phyloP scores from a whole-genome alignment of 495 filamentous ascomycete species.

The Letharia columbiana region DNA sequence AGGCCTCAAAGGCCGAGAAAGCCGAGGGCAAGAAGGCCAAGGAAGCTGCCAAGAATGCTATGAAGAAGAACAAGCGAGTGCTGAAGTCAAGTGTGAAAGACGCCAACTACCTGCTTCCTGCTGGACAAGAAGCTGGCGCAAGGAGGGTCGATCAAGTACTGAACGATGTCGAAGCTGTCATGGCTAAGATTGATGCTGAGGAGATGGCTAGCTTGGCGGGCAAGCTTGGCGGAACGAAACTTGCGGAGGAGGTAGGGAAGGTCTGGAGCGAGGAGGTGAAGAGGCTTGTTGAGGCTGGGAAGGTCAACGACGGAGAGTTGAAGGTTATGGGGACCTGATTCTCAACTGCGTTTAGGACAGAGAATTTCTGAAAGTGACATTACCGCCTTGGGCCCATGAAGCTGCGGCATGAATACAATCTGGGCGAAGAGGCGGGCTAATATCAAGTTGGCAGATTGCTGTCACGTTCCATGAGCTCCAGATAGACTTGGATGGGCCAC shows the following conservation, averaged over 20 bases:
- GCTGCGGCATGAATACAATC: not conserved
- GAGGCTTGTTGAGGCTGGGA: slow-evolving; percentile 65
- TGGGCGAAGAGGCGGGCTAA: not conserved
- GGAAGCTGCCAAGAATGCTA: slow-evolving; percentile 92
- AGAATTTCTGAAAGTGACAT: not conserved
- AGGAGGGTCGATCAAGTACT: slow-evolving; percentile 65
- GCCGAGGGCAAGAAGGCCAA: slow-evolving; percentile 91
- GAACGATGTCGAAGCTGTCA: slow-evolving; percentile 76
- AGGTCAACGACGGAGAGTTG: slow-evolving; percentile 68
- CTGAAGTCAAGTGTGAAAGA: slow-evolving; percentile 88
- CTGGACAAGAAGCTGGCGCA: slow-evolving; percentile 55
- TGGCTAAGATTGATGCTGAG: slow-evolving; percentile 79
- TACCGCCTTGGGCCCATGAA: not conserved
- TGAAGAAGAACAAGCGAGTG: slow-evolving; percentile 99
- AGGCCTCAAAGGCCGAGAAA: slow-evolving; percentile 69
- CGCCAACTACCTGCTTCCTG: slow-evolving; percentile 77
- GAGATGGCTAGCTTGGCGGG: slow-evolving; percentile 73
- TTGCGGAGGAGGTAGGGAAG: slow-evolving; percentile 55
- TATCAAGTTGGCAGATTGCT: not conserved
- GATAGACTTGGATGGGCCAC: not conserved
- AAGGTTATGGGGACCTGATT: slow-evolving; percentile 14
- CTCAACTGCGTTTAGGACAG: not conserved
- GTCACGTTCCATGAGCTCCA: not conserved
- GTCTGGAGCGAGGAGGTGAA: slow-evolving; percentile 57
- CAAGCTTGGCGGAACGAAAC: slow-evolving; percentile 50